Evolutionary conservation across 768 basidiomycete genomes (phyloP).

Genomic region (Rhodosporidiobolus odoratus): DNA sequence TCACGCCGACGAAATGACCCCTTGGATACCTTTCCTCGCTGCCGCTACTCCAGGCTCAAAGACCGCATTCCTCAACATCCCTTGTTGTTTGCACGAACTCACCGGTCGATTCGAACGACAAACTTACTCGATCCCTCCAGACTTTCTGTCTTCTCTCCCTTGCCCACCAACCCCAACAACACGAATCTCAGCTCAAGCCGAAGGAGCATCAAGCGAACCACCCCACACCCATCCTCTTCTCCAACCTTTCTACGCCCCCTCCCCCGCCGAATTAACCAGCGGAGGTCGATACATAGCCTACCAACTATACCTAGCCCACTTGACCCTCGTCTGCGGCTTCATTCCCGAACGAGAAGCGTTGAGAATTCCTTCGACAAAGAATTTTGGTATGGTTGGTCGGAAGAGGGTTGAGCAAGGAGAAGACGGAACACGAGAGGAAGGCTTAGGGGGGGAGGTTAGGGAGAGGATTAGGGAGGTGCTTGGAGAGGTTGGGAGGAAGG

Average conservation of each 20-base stretch:
- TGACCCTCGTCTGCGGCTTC: constrained; percentile 75
- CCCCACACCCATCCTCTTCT: constrained; percentile 8
- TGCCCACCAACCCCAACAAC: not conserved
- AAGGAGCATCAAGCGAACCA: constrained; percentile 29
- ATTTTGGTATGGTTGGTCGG: constrained; percentile 78
- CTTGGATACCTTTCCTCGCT: constrained; percentile 82
- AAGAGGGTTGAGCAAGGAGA: constrained; percentile 17
- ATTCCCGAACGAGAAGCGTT: constrained; percentile 75
- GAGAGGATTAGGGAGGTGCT: not conserved
- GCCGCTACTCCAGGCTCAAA: constrained; percentile 53
- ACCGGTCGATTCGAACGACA: constrained; percentile 69
- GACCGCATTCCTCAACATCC: constrained; percentile 55
- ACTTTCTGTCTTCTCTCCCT: constrained; percentile 39
- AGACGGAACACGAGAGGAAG: not conserved
- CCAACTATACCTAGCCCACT: constrained; percentile 74
- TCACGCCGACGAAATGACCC: constrained; percentile 93
- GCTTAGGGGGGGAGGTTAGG: not conserved
- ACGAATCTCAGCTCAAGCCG: constrained; percentile 12
- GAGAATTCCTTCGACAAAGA: constrained; percentile 86
- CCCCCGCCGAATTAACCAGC: constrained; percentile 12
- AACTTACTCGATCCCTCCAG: constrained; percentile 55
- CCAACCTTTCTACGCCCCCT: constrained; percentile 39
- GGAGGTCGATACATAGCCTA: constrained; percentile 70
- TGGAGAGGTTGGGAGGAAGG: not conserved
- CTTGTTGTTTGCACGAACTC: constrained; percentile 62